Conservation (phyloP, 1,284 basidiomycete species). For the Ceratobasidium sp. region DNA sequence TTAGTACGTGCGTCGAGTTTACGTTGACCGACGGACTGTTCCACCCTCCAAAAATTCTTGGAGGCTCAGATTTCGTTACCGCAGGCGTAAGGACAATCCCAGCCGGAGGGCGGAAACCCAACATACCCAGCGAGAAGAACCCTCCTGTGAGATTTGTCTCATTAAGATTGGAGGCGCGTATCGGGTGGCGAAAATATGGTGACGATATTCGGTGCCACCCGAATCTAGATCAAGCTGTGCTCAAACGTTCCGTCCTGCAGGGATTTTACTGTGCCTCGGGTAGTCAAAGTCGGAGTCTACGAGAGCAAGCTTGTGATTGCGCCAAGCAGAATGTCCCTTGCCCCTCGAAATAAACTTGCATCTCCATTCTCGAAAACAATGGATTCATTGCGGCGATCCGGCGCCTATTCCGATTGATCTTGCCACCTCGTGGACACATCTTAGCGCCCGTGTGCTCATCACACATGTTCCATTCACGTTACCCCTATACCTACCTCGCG, state of each 20-base stretch:
- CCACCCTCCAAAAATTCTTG: conserved; percentile 89
- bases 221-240: neutral
- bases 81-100: conserved; percentile 90
- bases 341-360: conserved; percentile 80
- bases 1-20: conserved; percentile 58
- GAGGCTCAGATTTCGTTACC: conserved; percentile 92
- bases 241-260: conserved; percentile 60
- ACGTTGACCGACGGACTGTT: conserved; percentile 76
- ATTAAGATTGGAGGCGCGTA: no score
- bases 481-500: neutral
- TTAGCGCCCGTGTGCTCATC: neutral
- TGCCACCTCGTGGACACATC: neutral
- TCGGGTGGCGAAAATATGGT: no score
- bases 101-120: conserved; percentile 82
- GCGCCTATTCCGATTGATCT: neutral
- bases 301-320: conserved; percentile 82
- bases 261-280: conserved; percentile 88
- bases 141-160: conserved; percentile 67
- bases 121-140: conserved; percentile 92
- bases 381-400: neutral
- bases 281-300: conserved; percentile 87
- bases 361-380: neutral
- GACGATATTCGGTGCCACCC: neutral
- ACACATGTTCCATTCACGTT: neutral
- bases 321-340: conserved; percentile 88